Evolutionary conservation across 2,329 filamentous ascomycete species (phyloP).

Genomic region (Penicillium sp.): DNA sequence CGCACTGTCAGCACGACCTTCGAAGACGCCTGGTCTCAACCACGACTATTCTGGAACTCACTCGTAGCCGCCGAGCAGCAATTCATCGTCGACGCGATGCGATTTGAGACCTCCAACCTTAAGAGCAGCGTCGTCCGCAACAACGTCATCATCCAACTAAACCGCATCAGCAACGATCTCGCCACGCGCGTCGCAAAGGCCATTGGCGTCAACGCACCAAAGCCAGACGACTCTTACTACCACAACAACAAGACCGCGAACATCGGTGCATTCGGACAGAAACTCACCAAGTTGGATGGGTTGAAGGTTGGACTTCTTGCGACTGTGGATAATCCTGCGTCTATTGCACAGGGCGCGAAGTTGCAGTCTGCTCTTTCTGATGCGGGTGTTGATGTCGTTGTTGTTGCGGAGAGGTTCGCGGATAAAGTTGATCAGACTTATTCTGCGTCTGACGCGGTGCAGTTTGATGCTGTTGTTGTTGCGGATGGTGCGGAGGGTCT

Average conservation of each 20-base stretch:
- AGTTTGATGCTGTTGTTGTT: constrained; percentile 54
- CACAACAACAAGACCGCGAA: constrained; percentile 64
- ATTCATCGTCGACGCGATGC: constrained; percentile 69
- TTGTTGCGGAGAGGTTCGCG: constrained; percentile 60
- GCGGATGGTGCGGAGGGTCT: constrained; percentile 53
- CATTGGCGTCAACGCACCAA: constrained; percentile 59
- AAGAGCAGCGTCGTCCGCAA: constrained; percentile 57
- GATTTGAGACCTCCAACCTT: constrained; percentile 66
- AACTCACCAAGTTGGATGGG: constrained; percentile 60
- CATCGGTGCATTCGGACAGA: constrained; percentile 59
- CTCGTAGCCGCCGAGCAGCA: constrained; percentile 65
- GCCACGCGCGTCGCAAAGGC: constrained; percentile 62
- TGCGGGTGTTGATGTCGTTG: constrained; percentile 54
- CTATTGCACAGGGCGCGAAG: constrained; percentile 49
- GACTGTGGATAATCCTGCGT: constrained; percentile 43
- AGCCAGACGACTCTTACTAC: constrained; percentile 63
- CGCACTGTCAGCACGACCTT: constrained; percentile 63
- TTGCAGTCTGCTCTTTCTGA: constrained; percentile 47
- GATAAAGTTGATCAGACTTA: constrained; percentile 63
- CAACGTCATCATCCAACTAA: constrained; percentile 67
- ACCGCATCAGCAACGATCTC: constrained; percentile 65
- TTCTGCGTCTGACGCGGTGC: constrained; percentile 56
- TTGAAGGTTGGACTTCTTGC: constrained; percentile 64
- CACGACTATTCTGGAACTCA: constrained; percentile 72
- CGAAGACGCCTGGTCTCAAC: constrained; percentile 69